phyloP scores from a whole-genome alignment of 2,329 filamentous ascomycete species.

The Sclerotinia borealis region DNA sequence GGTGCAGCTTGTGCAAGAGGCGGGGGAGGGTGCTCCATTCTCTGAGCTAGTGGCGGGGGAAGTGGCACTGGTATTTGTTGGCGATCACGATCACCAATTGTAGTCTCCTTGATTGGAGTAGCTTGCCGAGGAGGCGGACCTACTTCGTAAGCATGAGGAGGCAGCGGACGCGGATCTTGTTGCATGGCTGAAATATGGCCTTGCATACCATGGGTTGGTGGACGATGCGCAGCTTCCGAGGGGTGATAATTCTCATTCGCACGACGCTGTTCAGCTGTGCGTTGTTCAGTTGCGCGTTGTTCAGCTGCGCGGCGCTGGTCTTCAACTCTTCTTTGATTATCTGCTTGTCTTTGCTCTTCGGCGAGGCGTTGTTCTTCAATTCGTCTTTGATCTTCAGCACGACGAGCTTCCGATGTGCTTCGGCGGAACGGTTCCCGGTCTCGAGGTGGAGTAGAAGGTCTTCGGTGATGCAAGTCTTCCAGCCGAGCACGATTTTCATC shows the following conservation, averaged over 20 bases:
- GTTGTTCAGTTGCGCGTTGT: conserved; percentile 51
- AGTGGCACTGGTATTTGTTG: conserved; percentile 34
- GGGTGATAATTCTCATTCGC: conserved; percentile 79
- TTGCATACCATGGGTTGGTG: conserved; percentile 51
- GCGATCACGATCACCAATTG: conserved; percentile 46
- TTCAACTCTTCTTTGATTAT: conserved; percentile 39
- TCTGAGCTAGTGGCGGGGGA: conserved; percentile 33
- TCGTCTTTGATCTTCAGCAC: conserved; percentile 58
- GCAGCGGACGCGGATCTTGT: conserved; percentile 42
- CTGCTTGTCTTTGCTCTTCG: conserved; percentile 32
- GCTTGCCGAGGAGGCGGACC: conserved; percentile 30
- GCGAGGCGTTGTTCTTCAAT: conserved; percentile 48
- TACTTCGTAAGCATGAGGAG: conserved; percentile 46
- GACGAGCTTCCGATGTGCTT: conserved; percentile 67
- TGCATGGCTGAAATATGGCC: conserved; percentile 59
- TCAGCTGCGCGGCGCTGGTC: conserved; percentile 55
- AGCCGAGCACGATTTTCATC: conserved; percentile 83
- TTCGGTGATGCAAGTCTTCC: conserved; percentile 75
- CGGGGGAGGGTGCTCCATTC: conserved; percentile 33
- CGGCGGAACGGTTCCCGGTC: conserved; percentile 59
- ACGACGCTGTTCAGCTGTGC: conserved; percentile 58
- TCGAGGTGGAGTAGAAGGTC: conserved; percentile 67
- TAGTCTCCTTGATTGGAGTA: conserved; percentile 43
- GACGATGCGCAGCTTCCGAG: conserved; percentile 86
- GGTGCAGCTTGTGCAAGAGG: conserved; percentile 40